Evolutionary conservation across 1,139 yeast genomes (phyloP).

Genomic region (Scheffersomyces insectosa): DNA sequence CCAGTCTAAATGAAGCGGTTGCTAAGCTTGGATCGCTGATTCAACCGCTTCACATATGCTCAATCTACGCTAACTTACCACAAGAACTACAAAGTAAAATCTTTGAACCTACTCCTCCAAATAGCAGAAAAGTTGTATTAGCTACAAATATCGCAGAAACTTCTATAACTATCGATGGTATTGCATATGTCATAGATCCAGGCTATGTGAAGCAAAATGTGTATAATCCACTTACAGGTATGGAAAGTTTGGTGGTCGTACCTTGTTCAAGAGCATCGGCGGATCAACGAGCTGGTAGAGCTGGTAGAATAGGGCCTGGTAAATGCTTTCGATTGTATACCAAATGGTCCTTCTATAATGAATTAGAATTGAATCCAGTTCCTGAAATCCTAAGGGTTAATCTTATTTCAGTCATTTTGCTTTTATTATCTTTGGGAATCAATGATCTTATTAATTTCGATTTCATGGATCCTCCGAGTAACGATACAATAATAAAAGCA

Average conservation of each 20-base stretch:
- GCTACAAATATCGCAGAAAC: constrained; percentile 98
- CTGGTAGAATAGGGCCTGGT: constrained; percentile 96
- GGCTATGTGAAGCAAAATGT: constrained; percentile 91
- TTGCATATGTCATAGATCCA: constrained; percentile 84
- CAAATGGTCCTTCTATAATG: constrained; percentile 80
- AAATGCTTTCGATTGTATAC: constrained; percentile 89
- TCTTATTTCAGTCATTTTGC: constrained; percentile 69
- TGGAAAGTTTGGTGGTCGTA: constrained; percentile 82
- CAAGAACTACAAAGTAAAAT: constrained; percentile 78
- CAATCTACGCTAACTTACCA: constrained; percentile 91
- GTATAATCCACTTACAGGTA: constrained; percentile 79
- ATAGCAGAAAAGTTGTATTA: constrained; percentile 79
- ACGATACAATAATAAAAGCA: constrained; percentile 71
- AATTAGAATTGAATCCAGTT: constrained; percentile 72
- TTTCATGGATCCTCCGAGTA: constrained; percentile 83
- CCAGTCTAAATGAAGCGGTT: constrained; percentile 64
- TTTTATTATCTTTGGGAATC: constrained; percentile 78
- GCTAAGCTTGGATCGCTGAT: constrained; percentile 63
- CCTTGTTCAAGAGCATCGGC: constrained; percentile 95
- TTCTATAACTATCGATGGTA: constrained; percentile 91
- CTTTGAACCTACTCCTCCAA: constrained; percentile 84
- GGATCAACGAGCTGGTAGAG: constrained; percentile 95
- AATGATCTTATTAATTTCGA: constrained; percentile 81
- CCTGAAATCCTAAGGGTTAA: constrained; percentile 91
- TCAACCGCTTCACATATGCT: constrained; percentile 70